Evolutionary conservation across 208 protist genomes (phyloP), one percentile per base, ranked within the genome.

Genomic region (Lotmaria passim): DNA sequence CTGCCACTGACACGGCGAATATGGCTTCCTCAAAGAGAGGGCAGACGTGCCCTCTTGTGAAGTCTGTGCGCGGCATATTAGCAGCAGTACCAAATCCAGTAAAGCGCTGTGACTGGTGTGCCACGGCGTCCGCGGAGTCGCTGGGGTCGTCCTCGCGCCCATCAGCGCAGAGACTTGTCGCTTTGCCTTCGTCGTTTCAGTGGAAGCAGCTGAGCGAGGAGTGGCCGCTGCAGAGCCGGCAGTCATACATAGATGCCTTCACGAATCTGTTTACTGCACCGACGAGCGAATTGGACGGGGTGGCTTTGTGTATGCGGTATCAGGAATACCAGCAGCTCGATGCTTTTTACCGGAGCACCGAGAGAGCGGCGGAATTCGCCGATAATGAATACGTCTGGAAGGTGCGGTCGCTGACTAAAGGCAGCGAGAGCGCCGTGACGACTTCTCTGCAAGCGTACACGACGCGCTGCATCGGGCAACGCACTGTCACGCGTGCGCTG

Each of bases 241-340:
- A 21, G n/a, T 7, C n/a, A 5, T 65, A 65, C 36, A 12, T 53
- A 19, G 38, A 51, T 7, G 53, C 53, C 19, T 30, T 47, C 7
- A 17, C 19, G 12, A 19, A 38, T 14, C n/a, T 67, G 23, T 46
- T 75, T 12, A 31, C 28, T 1, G 5, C 36, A 17, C 11, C 44
- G 17, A 21, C 44, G 5, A 23, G 44, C 19, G 44, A 6, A n/a
- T n/a, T n/a, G n/a, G n/a, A 30, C 2, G 38, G 15, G 6, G 39
- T 28, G 28, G 30, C 34, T 8, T 2, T 61, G 11, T 75, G 69
- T 30, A 17, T 75, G 50, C 58, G 69, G 28, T 75, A 75, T 36
- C 69, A 69, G 28, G 69, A 75, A 43, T 68, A 51, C 30, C 34
- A 46, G 21, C 17, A 57, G 44, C 33, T 68, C 38, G 44, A 63